phyloP scores from a whole-genome alignment of 257 asterid genomes.

The Solanum sitiens region DNA sequence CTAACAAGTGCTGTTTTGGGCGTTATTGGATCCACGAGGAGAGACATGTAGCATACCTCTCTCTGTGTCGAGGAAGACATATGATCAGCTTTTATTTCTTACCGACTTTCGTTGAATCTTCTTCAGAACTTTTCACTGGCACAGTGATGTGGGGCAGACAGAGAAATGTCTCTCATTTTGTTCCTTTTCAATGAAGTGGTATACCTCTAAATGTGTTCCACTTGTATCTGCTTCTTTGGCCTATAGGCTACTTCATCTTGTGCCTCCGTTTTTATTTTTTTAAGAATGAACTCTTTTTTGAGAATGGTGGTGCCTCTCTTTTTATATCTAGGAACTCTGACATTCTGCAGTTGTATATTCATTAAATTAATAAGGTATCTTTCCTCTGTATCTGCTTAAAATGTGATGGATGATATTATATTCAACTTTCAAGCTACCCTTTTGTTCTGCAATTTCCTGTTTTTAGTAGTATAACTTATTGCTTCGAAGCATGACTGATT shows the following conservation, averaged over 20 bases:
- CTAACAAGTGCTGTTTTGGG: background rate
- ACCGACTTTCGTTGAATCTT: background rate
- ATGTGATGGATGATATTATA: background rate
- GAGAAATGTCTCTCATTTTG: background rate
- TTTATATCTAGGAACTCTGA: background rate
- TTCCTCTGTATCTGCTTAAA: background rate
- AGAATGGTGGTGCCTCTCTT: background rate
- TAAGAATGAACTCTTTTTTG: background rate
- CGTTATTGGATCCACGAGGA: background rate
- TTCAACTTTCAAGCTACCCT: background rate
- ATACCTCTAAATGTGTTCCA: background rate
- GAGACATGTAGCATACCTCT: background rate
- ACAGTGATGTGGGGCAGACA: background rate
- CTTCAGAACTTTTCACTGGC: background rate
- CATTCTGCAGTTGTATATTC: background rate
- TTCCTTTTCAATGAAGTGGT: background rate
- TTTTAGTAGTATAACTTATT: background rate
- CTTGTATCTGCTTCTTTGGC: background rate
- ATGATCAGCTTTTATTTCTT: background rate
- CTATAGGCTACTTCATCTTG: background rate
- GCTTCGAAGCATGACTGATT: background rate
- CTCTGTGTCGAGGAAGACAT: background rate
- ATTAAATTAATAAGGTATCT: background rate
- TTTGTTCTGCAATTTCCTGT: background rate
- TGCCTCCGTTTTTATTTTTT: background rate